A percentile compares a stretch with the other conserved stretches of the same genome.
Conservation (phyloP, 108 stramenopile genomes). For the Nitzschia palea region DNA sequence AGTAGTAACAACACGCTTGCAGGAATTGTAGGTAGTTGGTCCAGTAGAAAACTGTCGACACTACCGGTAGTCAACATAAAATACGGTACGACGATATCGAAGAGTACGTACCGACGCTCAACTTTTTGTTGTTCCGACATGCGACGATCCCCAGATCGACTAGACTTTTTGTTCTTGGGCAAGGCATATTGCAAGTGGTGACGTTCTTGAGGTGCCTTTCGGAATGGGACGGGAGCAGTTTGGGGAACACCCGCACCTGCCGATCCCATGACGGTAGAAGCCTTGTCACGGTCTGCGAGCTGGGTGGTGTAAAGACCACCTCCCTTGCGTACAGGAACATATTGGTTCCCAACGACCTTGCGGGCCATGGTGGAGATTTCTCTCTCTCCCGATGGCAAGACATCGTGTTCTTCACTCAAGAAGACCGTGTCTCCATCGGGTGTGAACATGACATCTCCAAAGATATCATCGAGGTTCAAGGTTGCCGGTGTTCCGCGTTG, state of each 20-base stretch:
- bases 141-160: constrained; percentile 37
- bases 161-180: constrained; percentile 30
- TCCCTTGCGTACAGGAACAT: constrained; percentile 57
- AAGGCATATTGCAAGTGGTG: constrained; percentile 84
- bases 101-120: constrained; percentile 64
- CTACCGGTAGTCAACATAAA: not conserved
- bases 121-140: constrained; percentile 74
- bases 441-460: constrained; percentile 89
- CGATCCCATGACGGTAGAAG: constrained; percentile 64
- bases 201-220: constrained; percentile 71
- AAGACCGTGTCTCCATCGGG: constrained; percentile 88
- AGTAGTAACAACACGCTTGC: no score
- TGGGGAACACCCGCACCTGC: constrained; percentile 23
- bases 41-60: no score
- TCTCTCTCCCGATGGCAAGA: constrained; percentile 48
- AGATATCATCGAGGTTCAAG: constrained; percentile 88
- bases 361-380: constrained; percentile 45
- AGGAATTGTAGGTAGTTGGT: no score
- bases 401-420: constrained; percentile 57
- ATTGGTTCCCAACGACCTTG: constrained; percentile 19
- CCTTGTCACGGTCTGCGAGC: constrained; percentile 52
- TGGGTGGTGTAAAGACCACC: constrained; percentile 80
- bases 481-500: constrained; percentile 75
- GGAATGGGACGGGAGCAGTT: constrained; percentile 51
- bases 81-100: not conserved